Evolutionary conservation across 176 grass and related monocot species (phyloP).

Genomic region (Carex kokanica): DNA sequence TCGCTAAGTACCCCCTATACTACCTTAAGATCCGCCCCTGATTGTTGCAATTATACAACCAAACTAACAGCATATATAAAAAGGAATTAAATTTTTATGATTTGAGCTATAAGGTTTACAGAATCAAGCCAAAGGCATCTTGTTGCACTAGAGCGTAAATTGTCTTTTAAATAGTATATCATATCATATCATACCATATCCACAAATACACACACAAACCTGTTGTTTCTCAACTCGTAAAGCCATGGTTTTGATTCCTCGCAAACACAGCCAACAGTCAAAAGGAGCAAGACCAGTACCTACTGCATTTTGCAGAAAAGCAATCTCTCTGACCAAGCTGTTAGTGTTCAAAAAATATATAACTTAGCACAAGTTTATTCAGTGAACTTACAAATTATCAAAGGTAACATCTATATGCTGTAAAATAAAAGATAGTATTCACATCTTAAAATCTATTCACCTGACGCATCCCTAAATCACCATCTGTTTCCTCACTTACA

Average conservation of each 20-base stretch:
- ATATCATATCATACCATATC: neutral
- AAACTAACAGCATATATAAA: neutral
- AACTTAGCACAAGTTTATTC: neutral
- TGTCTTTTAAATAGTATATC: neutral
- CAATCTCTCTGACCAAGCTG: slow-evolving; percentile 90
- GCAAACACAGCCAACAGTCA: slow-evolving; percentile 92
- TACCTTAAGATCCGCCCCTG: no score
- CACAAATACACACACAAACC: slow-evolving; percentile 31
- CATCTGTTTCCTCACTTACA: neutral
- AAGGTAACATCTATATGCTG: neutral
- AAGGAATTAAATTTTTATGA: neutral
- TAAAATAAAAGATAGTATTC: neutral
- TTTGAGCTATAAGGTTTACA: neutral
- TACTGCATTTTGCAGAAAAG: slow-evolving; percentile 95
- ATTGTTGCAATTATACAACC: neutral
- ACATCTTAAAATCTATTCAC: neutral
- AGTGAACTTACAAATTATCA: neutral
- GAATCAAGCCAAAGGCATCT: slow-evolving; percentile 9
- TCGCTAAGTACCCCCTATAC: no score
- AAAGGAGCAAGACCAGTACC: slow-evolving; percentile 81
- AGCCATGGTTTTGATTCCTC: slow-evolving; percentile 94
- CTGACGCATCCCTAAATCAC: neutral
- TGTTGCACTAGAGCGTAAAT: neutral
- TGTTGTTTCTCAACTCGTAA: slow-evolving; percentile 88
- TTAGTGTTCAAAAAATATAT: neutral